These are phyloP conservation scores for Saturnispora gosingensis DNA, from an alignment of 805 yeast genomes.

Conservation along the genomic window DNA sequence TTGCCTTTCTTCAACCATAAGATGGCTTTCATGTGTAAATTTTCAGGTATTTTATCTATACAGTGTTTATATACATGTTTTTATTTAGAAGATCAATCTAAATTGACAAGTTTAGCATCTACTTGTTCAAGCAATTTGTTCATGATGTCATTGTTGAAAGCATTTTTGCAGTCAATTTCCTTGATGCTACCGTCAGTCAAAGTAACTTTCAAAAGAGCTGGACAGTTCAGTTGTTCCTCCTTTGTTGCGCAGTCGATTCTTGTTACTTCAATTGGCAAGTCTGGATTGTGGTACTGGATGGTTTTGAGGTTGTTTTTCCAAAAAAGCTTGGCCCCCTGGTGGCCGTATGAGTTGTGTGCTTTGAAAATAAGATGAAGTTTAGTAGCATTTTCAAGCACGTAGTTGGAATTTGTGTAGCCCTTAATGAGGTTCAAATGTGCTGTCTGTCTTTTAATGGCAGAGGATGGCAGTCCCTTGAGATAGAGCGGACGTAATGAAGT, in stretches of 20 bases:
- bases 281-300: slow-evolving; percentile 76
- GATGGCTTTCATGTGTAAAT: background rate
- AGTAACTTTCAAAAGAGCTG: slow-evolving; percentile 36
- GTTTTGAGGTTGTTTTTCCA: slow-evolving; percentile 72
- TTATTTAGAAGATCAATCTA: background rate
- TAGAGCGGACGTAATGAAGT: slow-evolving; percentile 19
- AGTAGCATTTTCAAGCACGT: slow-evolving; percentile 27
- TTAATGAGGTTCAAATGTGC: slow-evolving; percentile 43
- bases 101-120: slow-evolving; percentile 37
- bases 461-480: slow-evolving; percentile 30
- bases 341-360: slow-evolving; percentile 38
- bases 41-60: background rate
- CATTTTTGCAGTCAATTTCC: slow-evolving; percentile 45
- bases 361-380: slow-evolving; percentile 46
- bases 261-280: slow-evolving; percentile 48
- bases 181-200: slow-evolving; percentile 31
- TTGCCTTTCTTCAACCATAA: background rate
- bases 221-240: slow-evolving; percentile 36
- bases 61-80: background rate
- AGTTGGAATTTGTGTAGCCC: slow-evolving; percentile 37
- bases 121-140: slow-evolving; percentile 42
- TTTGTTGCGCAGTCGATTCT: slow-evolving; percentile 38
- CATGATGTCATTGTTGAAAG: slow-evolving; percentile 45
- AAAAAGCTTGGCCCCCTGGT: slow-evolving; percentile 62
- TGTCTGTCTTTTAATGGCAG: slow-evolving; percentile 38